Evolutionary conservation across 208 protist species (phyloP).

Genomic region (Naegleria lovaniensis): DNA sequence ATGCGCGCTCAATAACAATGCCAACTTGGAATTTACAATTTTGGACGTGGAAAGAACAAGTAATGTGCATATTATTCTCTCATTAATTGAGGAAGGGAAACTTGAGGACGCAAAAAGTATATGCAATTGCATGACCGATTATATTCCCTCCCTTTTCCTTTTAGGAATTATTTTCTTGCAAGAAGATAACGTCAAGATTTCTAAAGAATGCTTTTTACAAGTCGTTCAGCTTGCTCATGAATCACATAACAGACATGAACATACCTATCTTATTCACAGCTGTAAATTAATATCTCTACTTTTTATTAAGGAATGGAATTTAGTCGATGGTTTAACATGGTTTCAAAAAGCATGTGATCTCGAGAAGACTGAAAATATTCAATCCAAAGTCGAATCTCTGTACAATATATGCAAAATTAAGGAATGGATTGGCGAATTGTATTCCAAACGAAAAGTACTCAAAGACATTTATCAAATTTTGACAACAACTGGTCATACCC

Average conservation of each 20-base stretch:
- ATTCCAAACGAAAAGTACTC: neutral
- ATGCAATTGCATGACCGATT: neutral
- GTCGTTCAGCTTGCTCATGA: neutral
- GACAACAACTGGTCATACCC: neutral
- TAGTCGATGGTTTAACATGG: neutral
- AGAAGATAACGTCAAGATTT: neutral
- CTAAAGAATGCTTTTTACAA: neutral
- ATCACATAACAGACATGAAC: neutral
- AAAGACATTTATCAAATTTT: neutral
- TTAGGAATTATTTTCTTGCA: neutral
- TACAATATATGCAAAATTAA: neutral
- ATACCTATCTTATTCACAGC: neutral
- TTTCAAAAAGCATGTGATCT: neutral
- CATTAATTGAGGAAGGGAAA: neutral
- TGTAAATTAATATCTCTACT: neutral
- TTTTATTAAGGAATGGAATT: neutral
- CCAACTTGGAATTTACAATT: neutral
- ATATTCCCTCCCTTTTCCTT: neutral
- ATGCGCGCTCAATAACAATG: neutral
- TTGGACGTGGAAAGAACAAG: neutral
- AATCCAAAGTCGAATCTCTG: neutral
- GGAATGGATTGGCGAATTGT: neutral
- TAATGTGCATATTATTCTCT: neutral
- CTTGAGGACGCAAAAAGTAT: neutral
- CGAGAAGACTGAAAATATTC: neutral